Conservation (phyloP, 176 grass and related monocot species). For the Bromus sterilis region DNA sequence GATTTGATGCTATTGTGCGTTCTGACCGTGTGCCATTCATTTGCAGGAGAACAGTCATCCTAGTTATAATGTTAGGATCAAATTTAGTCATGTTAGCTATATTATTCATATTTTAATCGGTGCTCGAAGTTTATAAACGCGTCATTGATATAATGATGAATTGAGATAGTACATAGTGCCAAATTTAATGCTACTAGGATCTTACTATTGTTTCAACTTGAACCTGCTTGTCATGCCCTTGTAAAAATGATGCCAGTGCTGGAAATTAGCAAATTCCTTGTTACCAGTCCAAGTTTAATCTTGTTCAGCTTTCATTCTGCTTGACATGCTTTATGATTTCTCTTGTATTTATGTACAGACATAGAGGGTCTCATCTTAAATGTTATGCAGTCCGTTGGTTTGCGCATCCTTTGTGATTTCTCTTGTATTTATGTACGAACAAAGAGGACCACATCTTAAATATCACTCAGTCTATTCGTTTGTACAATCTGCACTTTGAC, state of each 20-base stretch:
- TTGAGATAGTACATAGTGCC: not conserved
- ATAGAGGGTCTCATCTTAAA: not conserved
- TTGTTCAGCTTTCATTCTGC: not conserved
- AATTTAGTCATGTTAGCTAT: not conserved
- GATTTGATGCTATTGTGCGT: not conserved
- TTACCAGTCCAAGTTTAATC: not conserved
- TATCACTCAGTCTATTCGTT: not conserved
- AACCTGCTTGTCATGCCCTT: not conserved
- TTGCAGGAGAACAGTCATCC: not conserved
- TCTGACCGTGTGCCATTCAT: not conserved
- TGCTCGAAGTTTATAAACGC: not conserved
- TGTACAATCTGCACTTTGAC: not conserved
- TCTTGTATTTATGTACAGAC: not conserved
- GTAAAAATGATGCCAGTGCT: not conserved
- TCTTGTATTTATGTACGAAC: not conserved
- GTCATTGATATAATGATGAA: not conserved
- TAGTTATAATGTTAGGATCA: not conserved
- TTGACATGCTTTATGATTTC: not conserved
- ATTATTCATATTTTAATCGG: not conserved
- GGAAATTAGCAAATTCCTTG: not conserved
- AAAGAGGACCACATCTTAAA: not conserved
- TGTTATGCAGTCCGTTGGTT: not conserved
- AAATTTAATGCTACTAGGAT: not conserved
- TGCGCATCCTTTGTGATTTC: not conserved
- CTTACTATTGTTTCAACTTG: not conserved